Base-by-base conservation (phyloP, 345 rosid species). In the Populus euphratica region DNA sequence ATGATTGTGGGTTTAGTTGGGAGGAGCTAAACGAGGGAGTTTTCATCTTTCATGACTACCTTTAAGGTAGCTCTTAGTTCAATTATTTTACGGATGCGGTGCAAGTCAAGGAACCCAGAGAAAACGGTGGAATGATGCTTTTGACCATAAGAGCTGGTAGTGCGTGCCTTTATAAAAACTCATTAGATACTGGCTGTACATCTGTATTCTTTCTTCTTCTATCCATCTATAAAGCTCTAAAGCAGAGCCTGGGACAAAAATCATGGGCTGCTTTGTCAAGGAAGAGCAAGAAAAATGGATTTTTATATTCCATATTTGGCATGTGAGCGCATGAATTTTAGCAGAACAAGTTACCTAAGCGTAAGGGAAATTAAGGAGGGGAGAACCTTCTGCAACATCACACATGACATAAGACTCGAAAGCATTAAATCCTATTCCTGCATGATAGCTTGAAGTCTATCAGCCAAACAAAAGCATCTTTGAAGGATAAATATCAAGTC, bases 261-360 rank as follows among this genome's bases (percentile, higher is more conserved):
- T 43, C 29, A 63, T 56, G 59, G 81, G 81, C 71, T 75, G 75
- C 81, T 61, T 80, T 74, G 62, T 70, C 76, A 72, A 78, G 76
- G 73, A 23, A 62, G 38, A 20, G 50, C 66, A 33, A 76, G 25
- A 65, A 41, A 38, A 68, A 21, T 5, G 12, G 4, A 27, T 63
- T 72, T 50, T 70, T 38, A 64, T 65, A 59, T 73, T 79, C 69
- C 76, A 77, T 73, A 64, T 85, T 75, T 77, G 88, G 86, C 91
- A 90, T 78, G 92, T 86, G 90, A 75, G 82, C 52, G 73, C 86
- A 82, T 84, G 88, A 88, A 85, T 85, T 88, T 81, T 59, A 91
- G 87, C 83, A 41, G 84, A 83, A 86, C 97, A 91, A 90, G 98
- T 87, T 86, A 94, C 84, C 94, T 83, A 0, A 25, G 80, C 78